A percentile compares a stretch with the other conserved stretches of the same genome.
phyloP scores from a whole-genome alignment of 306 rosid species.

The Corylus avellana region DNA sequence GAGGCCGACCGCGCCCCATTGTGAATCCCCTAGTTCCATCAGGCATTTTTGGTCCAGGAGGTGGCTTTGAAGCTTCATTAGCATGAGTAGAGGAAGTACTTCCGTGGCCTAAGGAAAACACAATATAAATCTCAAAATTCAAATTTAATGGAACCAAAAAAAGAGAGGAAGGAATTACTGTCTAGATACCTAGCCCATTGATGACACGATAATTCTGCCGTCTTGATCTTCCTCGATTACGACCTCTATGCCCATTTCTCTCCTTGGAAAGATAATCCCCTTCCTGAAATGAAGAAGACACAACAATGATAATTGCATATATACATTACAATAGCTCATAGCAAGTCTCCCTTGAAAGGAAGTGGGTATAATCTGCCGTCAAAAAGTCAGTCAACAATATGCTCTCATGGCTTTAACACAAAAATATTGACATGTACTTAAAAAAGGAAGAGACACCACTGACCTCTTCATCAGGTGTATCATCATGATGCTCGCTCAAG shows the following conservation, averaged over 20 bases:
- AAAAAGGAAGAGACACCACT: conserved; percentile 20
- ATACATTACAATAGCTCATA: background rate
- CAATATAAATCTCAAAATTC: background rate
- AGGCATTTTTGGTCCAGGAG: conserved; percentile 98
- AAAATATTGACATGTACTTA: background rate
- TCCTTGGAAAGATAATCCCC: conserved; percentile 61
- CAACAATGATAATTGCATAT: background rate
- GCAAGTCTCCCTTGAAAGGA: background rate
- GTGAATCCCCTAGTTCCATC: conserved; percentile 96
- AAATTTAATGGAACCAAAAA: background rate
- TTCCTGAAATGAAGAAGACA: conserved; percentile 46
- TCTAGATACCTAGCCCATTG: conserved; percentile 71
- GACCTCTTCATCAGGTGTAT: conserved; percentile 72
- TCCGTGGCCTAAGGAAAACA: conserved; percentile 72
- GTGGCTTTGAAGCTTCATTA: conserved; percentile 73
- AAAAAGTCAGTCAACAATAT: background rate
- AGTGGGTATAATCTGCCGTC: background rate
- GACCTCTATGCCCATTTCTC: conserved; percentile 65
- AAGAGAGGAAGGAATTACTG: background rate
- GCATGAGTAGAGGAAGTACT: conserved; percentile 51
- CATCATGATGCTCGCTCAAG: conserved; percentile 63
- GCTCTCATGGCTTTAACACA: background rate
- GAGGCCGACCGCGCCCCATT: conserved; percentile 90
- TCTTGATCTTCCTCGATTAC: conserved; percentile 64
- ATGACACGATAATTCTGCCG: conserved; percentile 62